Conservation (phyloP, 2,329 filamentous ascomycete species). For the Lasiodiplodia hormozganensis region DNA sequence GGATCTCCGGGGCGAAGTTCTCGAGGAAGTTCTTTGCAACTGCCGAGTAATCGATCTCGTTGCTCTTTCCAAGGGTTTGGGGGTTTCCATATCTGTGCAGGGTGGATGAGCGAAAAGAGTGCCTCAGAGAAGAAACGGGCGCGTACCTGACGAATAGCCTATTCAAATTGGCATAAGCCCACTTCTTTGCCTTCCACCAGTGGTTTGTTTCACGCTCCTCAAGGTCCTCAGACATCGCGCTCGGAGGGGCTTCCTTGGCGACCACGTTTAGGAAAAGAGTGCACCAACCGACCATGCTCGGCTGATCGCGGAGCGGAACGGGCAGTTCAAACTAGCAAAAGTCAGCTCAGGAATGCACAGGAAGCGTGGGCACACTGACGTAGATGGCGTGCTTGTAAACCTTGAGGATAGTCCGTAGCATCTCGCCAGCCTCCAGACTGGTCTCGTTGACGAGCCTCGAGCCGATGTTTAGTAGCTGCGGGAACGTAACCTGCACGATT, state of each 20-base stretch:
- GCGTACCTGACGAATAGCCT: slow-evolving; percentile 85
- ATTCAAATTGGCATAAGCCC: slow-evolving; percentile 98
- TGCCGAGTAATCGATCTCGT: slow-evolving; percentile 75
- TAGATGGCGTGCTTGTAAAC: slow-evolving; percentile 98
- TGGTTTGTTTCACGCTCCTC: slow-evolving; percentile 91
- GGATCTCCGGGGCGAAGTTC: slow-evolving; percentile 92
- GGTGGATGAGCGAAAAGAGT: slow-evolving; percentile 26
- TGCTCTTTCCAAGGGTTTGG: slow-evolving; percentile 73
- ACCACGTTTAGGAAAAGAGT: slow-evolving; percentile 92
- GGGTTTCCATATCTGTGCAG: slow-evolving; percentile 85
- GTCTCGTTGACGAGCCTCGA: slow-evolving; percentile 88
- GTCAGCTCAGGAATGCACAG: slow-evolving; percentile 34
- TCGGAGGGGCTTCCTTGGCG: slow-evolving; percentile 80
- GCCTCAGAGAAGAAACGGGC: slow-evolving; percentile 18
- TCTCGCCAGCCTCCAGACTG: slow-evolving; percentile 93
- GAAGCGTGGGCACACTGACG: slow-evolving; percentile 60
- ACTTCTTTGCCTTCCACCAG: slow-evolving; percentile 99
- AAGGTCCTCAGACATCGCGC: slow-evolving; percentile 78
- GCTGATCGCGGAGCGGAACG: slow-evolving; percentile 75
- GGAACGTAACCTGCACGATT: slow-evolving; percentile 91
- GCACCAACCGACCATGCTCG: slow-evolving; percentile 92
- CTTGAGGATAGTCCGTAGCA: slow-evolving; percentile 94
- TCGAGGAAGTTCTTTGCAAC: slow-evolving; percentile 91
- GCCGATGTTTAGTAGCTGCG: slow-evolving; percentile 83
- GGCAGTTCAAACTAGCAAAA: slow-evolving; percentile 80